phyloP scores from a whole-genome alignment of 768 basidiomycete genomes.

The Russula lepida region DNA sequence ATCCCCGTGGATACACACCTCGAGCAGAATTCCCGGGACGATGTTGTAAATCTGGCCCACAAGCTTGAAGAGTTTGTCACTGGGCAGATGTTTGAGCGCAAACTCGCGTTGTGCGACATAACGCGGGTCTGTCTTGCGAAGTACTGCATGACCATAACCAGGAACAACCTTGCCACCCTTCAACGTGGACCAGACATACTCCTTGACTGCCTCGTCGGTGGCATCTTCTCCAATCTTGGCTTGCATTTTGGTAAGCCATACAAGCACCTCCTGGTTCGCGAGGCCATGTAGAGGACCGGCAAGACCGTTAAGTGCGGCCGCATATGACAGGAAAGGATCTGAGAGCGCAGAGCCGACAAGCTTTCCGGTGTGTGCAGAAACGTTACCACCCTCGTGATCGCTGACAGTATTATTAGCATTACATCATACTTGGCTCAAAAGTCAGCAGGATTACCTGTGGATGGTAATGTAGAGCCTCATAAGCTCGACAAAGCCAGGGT shows the following conservation, averaged over 20 bases:
- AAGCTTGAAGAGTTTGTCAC: conserved; percentile 90
- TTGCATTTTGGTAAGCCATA: conserved; percentile 95
- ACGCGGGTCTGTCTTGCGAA: conserved; percentile 87
- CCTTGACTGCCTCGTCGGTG: conserved; percentile 78
- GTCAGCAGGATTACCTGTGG: conserved; percentile 52
- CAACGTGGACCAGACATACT: conserved; percentile 93
- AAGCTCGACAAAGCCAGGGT: conserved; percentile 83
- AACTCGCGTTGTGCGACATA: conserved; percentile 89
- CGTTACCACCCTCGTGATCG: conserved; percentile 98
- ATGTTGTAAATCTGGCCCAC: conserved; percentile 83
- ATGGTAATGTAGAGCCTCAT: conserved; percentile 95
- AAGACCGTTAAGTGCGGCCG: conserved; percentile 89
- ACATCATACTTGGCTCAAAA: not conserved
- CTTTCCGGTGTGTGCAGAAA: conserved; percentile 91
- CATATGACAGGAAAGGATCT: conserved; percentile 93
- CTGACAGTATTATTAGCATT: conserved; percentile 28
- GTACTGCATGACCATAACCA: conserved; percentile 81
- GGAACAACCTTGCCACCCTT: conserved; percentile 92
- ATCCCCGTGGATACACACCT: conserved; percentile 38
- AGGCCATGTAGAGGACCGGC: conserved; percentile 96
- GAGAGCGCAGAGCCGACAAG: conserved; percentile 92
- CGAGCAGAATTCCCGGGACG: conserved; percentile 84
- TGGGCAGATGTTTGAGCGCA: conserved; percentile 73
- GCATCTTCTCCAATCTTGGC: conserved; percentile 77
- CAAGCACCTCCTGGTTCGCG: conserved; percentile 93